phyloP scores from a whole-genome alignment of 208 protist species.

The Wallacemonas rigidus region DNA sequence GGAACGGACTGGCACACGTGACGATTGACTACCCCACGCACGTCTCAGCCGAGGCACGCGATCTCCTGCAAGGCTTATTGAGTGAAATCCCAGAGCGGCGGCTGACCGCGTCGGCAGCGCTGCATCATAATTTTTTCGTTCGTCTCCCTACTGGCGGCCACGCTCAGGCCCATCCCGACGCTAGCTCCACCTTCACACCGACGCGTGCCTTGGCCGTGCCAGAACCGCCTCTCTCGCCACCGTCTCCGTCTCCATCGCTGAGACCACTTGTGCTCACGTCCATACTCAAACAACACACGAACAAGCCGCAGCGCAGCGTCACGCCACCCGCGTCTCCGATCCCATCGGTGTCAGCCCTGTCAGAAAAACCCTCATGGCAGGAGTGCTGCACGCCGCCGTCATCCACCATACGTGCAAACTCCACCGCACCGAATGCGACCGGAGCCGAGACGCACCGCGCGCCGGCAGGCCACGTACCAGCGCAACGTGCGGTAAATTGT shows the following conservation, averaged over 20 bases:
- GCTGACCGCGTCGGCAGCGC: conserved; percentile 43
- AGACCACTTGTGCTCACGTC: conserved; percentile 10
- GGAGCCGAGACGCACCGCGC: not conserved
- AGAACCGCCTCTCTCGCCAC: not conserved
- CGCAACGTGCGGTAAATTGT: not conserved
- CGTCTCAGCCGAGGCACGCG: conserved; percentile 39
- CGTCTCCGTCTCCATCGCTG: conserved; percentile 3
- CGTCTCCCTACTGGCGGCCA: too few species aligned
- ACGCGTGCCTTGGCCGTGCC: conserved; percentile 5
- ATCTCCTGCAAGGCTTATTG: conserved; percentile 62
- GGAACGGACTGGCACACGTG: conserved; percentile 44
- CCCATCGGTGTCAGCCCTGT: conserved; percentile 2
- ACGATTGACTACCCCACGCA: conserved; percentile 31
- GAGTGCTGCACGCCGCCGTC: conserved; percentile 9
- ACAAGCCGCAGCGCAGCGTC: not conserved
- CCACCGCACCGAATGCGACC: not conserved
- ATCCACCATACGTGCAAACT: not conserved
- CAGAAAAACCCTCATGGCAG: not conserved
- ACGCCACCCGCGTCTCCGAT: conserved; percentile 8
- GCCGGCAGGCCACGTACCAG: not conserved
- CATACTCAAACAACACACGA: conserved; percentile 7
- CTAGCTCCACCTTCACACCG: not conserved
- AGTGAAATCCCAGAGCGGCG: conserved; percentile 45
- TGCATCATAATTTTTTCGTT: conserved; percentile 68
- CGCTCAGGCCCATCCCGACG: not conserved